Evolutionary conservation across 768 basidiomycete species (phyloP).

Genomic region (Infundibulicybe gibba): DNA sequence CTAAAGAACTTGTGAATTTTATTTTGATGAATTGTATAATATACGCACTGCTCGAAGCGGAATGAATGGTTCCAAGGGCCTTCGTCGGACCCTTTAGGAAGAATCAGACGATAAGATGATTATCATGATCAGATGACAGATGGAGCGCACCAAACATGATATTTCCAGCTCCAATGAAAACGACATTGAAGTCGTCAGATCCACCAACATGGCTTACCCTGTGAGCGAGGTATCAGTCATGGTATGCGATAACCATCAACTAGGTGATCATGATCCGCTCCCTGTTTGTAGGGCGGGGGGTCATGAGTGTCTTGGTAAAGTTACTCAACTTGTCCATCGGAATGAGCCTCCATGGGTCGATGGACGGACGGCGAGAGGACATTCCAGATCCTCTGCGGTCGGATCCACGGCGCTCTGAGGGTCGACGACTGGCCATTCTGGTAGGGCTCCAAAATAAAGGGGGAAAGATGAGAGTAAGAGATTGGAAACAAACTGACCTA

Average conservation of each 20-base stretch:
- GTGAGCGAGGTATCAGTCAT: constrained; percentile 11
- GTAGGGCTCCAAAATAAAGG: neutral
- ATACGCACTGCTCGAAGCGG: constrained; percentile 79
- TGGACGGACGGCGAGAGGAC: constrained; percentile 64
- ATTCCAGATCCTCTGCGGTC: constrained; percentile 35
- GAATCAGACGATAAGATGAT: constrained; percentile 1
- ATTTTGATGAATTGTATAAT: neutral
- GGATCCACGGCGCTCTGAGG: constrained; percentile 47
- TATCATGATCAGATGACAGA: neutral
- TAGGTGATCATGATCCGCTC: too few relatives aligned
- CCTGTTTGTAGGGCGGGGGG: constrained; percentile 1
- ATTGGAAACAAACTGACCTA: constrained; percentile 7
- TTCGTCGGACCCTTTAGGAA: constrained; percentile 66
- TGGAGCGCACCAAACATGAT: constrained; percentile 85
- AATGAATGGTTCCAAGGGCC: constrained; percentile 94
- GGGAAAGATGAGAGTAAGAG: constrained; percentile 7
- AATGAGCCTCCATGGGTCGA: constrained; percentile 72
- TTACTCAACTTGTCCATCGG: constrained; percentile 73
- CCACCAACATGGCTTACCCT: constrained; percentile 53
- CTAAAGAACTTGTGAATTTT: constrained; percentile 29
- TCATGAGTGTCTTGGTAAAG: neutral
- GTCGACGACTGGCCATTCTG: constrained; percentile 38
- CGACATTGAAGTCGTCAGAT: constrained; percentile 82
- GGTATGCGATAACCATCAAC: neutral
- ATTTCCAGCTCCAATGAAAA: constrained; percentile 95